These are phyloP conservation scores for Gardenia jasminoides DNA, from an alignment of 257 asterid species.

Conservation along the genomic window DNA sequence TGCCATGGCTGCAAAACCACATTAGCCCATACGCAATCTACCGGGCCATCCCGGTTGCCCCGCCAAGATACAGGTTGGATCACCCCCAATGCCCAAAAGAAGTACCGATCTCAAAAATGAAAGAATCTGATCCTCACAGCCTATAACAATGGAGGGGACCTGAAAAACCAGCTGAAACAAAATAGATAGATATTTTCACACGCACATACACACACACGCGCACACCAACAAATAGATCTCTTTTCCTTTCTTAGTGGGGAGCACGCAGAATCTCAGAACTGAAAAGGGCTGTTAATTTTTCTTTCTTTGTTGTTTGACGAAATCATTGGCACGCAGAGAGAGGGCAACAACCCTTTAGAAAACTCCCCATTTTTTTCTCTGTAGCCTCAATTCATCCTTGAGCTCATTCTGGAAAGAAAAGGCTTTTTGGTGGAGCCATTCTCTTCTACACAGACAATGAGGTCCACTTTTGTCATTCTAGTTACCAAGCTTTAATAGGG, in stretches of 20 bases:
- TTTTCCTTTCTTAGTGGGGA: too few relatives aligned
- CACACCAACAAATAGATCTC: neutral
- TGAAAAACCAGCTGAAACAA: neutral
- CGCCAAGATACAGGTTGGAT: conserved; percentile 24
- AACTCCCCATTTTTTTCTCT: conserved; percentile 1
- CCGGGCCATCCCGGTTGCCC: conserved; percentile 19
- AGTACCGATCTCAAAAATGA: neutral
- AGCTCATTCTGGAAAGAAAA: neutral
- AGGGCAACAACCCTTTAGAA: conserved; percentile 11
- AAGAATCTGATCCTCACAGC: conserved; percentile 13
- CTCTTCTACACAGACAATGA: too few relatives aligned
- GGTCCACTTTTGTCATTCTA: too few relatives aligned
- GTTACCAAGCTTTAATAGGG: too few relatives aligned
- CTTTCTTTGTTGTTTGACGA: neutral
- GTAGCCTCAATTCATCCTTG: conserved; percentile 1
- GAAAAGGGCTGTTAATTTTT: conserved; percentile 4
- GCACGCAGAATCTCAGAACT: too few relatives aligned
- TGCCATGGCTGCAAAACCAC: conserved; percentile 24
- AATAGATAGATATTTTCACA: too few relatives aligned
- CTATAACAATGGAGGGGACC: neutral
- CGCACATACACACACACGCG: too few relatives aligned
- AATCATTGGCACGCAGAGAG: conserved; percentile 12
- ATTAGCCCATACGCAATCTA: neutral
- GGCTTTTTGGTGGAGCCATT: neutral
- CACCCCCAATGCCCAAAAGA: conserved; percentile 4